Base-by-base conservation (phyloP, 495 filamentous ascomycete species). In the Lasiosphaeria ovina region DNA sequence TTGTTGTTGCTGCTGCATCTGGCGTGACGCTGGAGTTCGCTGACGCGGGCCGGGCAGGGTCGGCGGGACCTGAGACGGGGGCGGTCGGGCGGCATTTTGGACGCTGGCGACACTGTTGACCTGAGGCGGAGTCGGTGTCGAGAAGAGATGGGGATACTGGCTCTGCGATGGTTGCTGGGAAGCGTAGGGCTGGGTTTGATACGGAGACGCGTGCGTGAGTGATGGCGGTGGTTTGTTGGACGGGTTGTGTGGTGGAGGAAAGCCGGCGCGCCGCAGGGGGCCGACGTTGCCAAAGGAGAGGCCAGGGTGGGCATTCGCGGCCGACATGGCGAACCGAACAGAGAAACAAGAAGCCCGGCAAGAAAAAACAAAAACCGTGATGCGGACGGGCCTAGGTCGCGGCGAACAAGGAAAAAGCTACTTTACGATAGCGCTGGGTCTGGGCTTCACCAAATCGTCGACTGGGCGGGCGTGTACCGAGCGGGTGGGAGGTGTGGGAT, bases 201-300 rank as follows among this genome's bases (percentile, higher is more conserved):
- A 79, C n/a, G 78, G 73, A 8, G 75, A 74, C 62, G 74, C 70
- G 60, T 75, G 44, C 44, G 72, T 62, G 35, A 76, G 73, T 51
- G 76, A 72, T 35, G 75, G 72, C 54, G 77, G 73, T 24, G 76
- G 72, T 70, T 79, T 79, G 57, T 71, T 74, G 70, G 73, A 56
- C 62, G 77, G 52, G 61, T 74, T 63, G 61, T 64, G 77, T 33
- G 74, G 68, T 45, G 74, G 68, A 59, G 66, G 69, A 59, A 66
- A 74, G 51, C 55, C 61, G 5, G 12, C 12, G 50, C 64, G 68
- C 33, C 69, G 60, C 50, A 65, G 17, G 57, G 34, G 35, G 54
- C 40, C 38, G 45, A 71, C 54, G 48, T 24, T 24, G 24, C 51
- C 55, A 34, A 64, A 69, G 31, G 68, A 64, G 24, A 74, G 66